These are phyloP conservation scores for Rhytidiadelphus loreus DNA, from an alignment of 225 moss, liverwort and hornwort species.

Conservation along the genomic window DNA sequence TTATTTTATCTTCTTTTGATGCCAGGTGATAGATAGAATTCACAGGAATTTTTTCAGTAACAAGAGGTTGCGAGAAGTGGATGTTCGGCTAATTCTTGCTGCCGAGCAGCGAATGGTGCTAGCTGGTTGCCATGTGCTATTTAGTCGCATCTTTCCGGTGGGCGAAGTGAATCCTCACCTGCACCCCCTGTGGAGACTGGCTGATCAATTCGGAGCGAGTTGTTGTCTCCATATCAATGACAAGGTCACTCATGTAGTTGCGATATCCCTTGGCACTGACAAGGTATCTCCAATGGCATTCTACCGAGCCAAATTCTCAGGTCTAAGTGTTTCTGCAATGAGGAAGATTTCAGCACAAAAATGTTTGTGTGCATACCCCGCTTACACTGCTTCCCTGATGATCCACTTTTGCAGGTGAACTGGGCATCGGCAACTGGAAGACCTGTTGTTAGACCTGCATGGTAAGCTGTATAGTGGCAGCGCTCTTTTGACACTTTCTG, in stretches of 20 bases:
- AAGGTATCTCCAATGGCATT: slow-evolving; percentile 58
- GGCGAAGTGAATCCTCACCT: slow-evolving; percentile 85
- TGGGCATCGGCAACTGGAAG: slow-evolving; percentile 96
- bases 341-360: not conserved
- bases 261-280: slow-evolving; percentile 95
- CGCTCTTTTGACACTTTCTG: not conserved
- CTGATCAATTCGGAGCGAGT: slow-evolving; percentile 92
- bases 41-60: slow-evolving; percentile 72
- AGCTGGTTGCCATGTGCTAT: slow-evolving; percentile 76
- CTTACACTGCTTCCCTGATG: not conserved
- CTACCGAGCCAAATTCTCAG: not conserved
- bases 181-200: slow-evolving; percentile 87
- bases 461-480: slow-evolving; percentile 52
- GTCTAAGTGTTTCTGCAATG: slow-evolving; percentile 15
- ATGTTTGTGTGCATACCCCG: not conserved
- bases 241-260: slow-evolving; percentile 93
- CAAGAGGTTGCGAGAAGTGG: slow-evolving; percentile 76
- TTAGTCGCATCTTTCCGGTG: slow-evolving; percentile 94
- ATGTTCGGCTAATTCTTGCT: slow-evolving; percentile 84
- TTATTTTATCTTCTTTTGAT: not conserved
- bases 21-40: slow-evolving; percentile 86
- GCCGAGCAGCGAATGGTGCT: slow-evolving; percentile 78
- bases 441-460: slow-evolving; percentile 90
- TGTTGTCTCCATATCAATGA: slow-evolving; percentile 81
- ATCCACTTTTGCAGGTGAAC: slow-evolving; percentile 72